Percentiles rank a stretch among this genome's conserved stretches.
phyloP scores from a whole-genome alignment of 257 asterid genomes.

The Hygrophila difformis region DNA sequence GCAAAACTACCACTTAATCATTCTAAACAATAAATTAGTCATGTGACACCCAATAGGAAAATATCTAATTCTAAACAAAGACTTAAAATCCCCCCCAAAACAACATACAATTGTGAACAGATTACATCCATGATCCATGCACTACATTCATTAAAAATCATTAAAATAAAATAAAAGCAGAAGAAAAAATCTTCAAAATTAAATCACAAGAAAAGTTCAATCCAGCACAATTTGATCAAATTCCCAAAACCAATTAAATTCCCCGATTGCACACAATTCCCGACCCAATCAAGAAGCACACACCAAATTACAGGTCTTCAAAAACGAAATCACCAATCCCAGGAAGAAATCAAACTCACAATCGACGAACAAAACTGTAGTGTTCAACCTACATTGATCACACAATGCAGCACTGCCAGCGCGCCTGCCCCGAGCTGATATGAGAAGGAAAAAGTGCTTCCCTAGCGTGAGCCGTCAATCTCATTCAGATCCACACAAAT shows the following conservation, averaged over 20 bases:
- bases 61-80: neutral
- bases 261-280: too few relatives aligned
- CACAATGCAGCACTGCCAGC: neutral
- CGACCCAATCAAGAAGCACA: too few relatives aligned
- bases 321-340: conserved; percentile 25
- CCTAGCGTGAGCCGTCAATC: conserved; percentile 22
- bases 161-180: too few relatives aligned
- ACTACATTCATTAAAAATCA: too few relatives aligned
- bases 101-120: conserved; percentile 4
- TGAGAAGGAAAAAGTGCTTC: conserved; percentile 18
- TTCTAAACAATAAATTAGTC: too few relatives aligned
- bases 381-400: conserved; percentile 13
- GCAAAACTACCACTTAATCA: too few relatives aligned
- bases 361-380: conserved; percentile 1
- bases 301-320: conserved; percentile 9
- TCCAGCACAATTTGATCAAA: too few relatives aligned
- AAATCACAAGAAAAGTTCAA: too few relatives aligned
- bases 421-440: conserved; percentile 21
- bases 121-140: neutral
- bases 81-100: conserved; percentile 1
- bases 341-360: conserved; percentile 1
- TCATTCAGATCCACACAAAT: conserved; percentile 22
- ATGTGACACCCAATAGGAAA: conserved; percentile 2
- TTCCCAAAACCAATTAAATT: too few relatives aligned
- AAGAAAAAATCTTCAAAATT: too few relatives aligned